phyloP scores from a whole-genome alignment of 2,329 filamentous ascomycete genomes.

The Claviceps maximensis region DNA sequence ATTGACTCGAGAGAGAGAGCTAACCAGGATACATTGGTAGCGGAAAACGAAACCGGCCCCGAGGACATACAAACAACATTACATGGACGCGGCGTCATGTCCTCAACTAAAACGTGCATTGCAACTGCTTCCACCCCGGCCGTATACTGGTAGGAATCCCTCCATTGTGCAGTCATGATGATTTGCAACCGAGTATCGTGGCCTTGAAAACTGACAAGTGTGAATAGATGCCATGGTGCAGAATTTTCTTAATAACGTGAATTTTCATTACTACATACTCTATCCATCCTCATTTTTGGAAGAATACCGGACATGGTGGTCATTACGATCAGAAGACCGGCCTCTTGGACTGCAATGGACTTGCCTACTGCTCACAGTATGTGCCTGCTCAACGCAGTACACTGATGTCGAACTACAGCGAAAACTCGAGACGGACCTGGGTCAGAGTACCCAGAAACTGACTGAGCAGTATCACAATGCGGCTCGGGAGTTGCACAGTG shows the following conservation, averaged over 20 bases:
- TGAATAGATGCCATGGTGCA: conserved; percentile 22
- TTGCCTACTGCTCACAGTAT: conserved; percentile 24
- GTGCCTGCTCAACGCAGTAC: conserved; percentile 24
- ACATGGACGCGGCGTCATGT: conserved; percentile 10
- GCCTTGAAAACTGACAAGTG: background rate
- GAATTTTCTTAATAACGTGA: conserved; percentile 24
- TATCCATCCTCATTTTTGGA: conserved; percentile 22
- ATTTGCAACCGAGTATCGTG: too few species aligned
- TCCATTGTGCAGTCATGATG: background rate
- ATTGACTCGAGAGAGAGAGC: background rate
- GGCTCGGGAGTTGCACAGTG: conserved; percentile 19
- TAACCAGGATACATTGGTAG: background rate
- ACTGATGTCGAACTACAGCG: conserved; percentile 16
- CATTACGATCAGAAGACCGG: conserved; percentile 13
- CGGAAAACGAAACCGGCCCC: conserved; percentile 9
- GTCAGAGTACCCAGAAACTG: conserved; percentile 15
- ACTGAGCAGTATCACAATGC: conserved; percentile 21
- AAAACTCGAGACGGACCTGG: conserved; percentile 20
- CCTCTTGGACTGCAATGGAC: conserved; percentile 25
- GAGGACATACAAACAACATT: conserved; percentile 11
- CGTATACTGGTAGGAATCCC: conserved; percentile 19
- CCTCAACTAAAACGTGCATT: conserved; percentile 20
- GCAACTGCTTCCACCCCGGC: conserved; percentile 18
- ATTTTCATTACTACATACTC: conserved; percentile 26
- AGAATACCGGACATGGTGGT: conserved; percentile 25